Base-by-base conservation (phyloP, 768 basidiomycete genomes). In the Tephrocybe rancida region DNA sequence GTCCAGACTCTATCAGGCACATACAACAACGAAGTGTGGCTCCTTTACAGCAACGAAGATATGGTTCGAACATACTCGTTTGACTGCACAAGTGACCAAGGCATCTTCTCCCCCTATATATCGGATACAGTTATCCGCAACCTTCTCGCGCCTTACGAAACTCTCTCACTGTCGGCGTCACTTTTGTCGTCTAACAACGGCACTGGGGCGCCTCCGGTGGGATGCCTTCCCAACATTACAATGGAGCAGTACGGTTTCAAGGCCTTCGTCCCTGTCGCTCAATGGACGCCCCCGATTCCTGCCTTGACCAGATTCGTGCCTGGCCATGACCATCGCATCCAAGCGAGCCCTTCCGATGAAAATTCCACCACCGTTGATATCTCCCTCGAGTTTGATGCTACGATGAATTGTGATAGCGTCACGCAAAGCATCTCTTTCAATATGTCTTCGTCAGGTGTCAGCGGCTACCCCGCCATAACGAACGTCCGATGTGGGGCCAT, bases 41-140 rank as follows among this genome's bases (percentile, higher is more conserved):
- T 96, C 62, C 70, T 97, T 5, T 95, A 84, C 70, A 84, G 89
- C 38, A 97, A 96, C 70, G 86, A 91, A 73, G 96, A 97, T 61
- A 43, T 61, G 41, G 90, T 94, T 3, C 70, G 73, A 53, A 80
- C 84, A 0, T 94, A 86, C 71, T 64, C 73, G 18, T 83, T 74
- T 62, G 73, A 85, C 58, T 97, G 95, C 70, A 70, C 66, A 13
- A 54, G 71, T 10, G n/a, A 64, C 1, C 61, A 73, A 13, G 93
- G 92, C 90, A 93, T 96, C 49, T 87, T 87, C 0, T 81, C 92
- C 0, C 94, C 95, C 0, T 95, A 79, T 69, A 59, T 67, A 41
- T 80, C 82, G 4, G 82, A 82, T n/a, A 79, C 72, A 9, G 65
- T 61, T 2, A 82, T 97, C 16, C 79, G 73, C 55, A 97, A 96